Conservation (phyloP, 2,329 filamentous ascomycete genomes). For the Teratosphaeria gauchensis region DNA sequence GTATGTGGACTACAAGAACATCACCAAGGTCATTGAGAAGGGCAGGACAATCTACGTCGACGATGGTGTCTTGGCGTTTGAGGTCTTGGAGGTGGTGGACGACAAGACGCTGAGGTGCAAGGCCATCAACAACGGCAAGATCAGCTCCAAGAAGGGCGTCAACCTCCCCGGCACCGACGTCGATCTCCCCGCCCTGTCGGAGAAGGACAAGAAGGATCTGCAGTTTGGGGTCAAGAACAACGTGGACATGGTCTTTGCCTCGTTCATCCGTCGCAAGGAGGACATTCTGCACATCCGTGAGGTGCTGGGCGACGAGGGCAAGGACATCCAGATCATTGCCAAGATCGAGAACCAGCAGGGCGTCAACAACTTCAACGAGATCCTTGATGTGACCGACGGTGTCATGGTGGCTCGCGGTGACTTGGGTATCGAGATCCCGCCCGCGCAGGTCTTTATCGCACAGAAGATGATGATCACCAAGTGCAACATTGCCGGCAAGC, state of each 20-base stretch:
- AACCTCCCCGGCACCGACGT: slow-evolving; percentile 98
- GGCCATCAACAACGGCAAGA: slow-evolving; percentile 95
- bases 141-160: slow-evolving; percentile 98
- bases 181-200: slow-evolving; percentile 90
- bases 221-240: slow-evolving; percentile 95
- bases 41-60: slow-evolving; percentile 97
- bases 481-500: slow-evolving; percentile 99
- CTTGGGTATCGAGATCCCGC: slow-evolving; percentile 95
- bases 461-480: slow-evolving; percentile 99
- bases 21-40: slow-evolving; percentile 89
- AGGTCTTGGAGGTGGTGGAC: slow-evolving; percentile 79
- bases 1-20: slow-evolving; percentile 99
- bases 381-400: slow-evolving; percentile 90
- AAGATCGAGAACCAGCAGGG: slow-evolving; percentile 99
- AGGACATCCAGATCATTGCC: slow-evolving; percentile 97
- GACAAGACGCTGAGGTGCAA: slow-evolving; percentile 78
- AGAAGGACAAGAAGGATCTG: slow-evolving; percentile 95
- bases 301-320: slow-evolving; percentile 82
- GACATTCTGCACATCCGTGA: slow-evolving; percentile 90
- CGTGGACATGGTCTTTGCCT: slow-evolving; percentile 98
- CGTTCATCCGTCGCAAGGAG: slow-evolving; percentile 88
- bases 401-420: slow-evolving; percentile 99
- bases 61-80: slow-evolving; percentile 93
- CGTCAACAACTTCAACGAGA: slow-evolving; percentile 99
- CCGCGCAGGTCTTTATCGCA: slow-evolving; percentile 95